Conservation (phyloP, 257 asterid species). For the Mitragyna speciosa region DNA sequence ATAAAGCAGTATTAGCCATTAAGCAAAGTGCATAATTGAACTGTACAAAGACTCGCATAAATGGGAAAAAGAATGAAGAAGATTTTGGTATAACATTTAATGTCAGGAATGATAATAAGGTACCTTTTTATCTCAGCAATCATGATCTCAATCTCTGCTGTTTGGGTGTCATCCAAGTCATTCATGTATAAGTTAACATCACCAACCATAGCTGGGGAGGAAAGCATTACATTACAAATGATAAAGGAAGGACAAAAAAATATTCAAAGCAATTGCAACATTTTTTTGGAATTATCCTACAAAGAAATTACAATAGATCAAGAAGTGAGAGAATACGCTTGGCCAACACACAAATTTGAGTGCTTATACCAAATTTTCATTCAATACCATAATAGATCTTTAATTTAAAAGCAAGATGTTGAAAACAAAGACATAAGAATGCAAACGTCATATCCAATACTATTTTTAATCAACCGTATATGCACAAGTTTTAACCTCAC, state of each 20-base stretch:
- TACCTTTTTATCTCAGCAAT: slow-evolving; percentile 85
- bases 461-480: too few species aligned
- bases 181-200: slow-evolving; percentile 89
- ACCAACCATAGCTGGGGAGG: slow-evolving; percentile 80
- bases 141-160: slow-evolving; percentile 92
- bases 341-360: not conserved
- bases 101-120: not conserved
- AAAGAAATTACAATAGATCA: not conserved
- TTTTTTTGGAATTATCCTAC: not conserved
- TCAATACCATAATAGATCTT: not conserved
- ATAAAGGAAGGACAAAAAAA: not conserved
- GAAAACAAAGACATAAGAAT: not conserved
- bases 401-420: not conserved
- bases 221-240: slow-evolving; percentile 5
- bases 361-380: not conserved
- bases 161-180: slow-evolving; percentile 70
- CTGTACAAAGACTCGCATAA: not conserved
- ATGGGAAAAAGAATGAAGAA: not conserved
- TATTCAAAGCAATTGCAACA: not conserved
- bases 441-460: not conserved
- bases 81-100: not conserved
- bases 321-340: not conserved
- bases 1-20: too few species aligned
- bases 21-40: too few species aligned
- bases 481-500: too few species aligned